These are phyloP conservation scores for Saxophila tyrrhenica DNA, from an alignment of 495 filamentous ascomycete genomes.

Conservation along the genomic window DNA sequence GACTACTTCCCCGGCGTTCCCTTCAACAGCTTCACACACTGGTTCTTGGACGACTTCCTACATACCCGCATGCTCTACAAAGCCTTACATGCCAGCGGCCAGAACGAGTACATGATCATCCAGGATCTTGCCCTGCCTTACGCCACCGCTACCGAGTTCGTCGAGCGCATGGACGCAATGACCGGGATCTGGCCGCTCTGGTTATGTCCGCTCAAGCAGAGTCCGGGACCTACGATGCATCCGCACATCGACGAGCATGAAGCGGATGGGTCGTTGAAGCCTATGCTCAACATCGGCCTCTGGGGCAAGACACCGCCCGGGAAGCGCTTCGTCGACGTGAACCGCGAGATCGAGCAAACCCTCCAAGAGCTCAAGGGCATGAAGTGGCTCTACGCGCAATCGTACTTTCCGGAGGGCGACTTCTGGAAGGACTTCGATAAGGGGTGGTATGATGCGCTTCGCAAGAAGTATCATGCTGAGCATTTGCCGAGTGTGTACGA, in stretches of 20 bases:
- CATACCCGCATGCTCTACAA: constrained; percentile 47
- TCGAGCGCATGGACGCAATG: constrained; percentile 34
- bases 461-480: constrained; percentile 39
- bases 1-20: constrained; percentile 42
- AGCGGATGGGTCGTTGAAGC: constrained; percentile 11
- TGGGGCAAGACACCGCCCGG: constrained; percentile 37
- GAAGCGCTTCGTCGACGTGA: constrained; percentile 39
- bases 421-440: constrained; percentile 46
- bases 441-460: constrained; percentile 37
- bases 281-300: constrained; percentile 45
- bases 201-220: constrained; percentile 43
- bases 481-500: constrained; percentile 42
- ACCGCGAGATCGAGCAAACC: constrained; percentile 53
- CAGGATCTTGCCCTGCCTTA: constrained; percentile 49
- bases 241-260: constrained; percentile 24
- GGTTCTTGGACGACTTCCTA: constrained; percentile 42
- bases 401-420: constrained; percentile 42
- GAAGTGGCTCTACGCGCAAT: constrained; percentile 49
- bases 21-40: constrained; percentile 43
- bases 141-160: constrained; percentile 34
- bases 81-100: constrained; percentile 42
- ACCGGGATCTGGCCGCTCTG: constrained; percentile 48
- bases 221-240: constrained; percentile 26
- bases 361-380: constrained; percentile 54
- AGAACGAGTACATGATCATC: constrained; percentile 37